Conservation (phyloP, 306 rosid species). For the Bauhinia variegata region DNA sequence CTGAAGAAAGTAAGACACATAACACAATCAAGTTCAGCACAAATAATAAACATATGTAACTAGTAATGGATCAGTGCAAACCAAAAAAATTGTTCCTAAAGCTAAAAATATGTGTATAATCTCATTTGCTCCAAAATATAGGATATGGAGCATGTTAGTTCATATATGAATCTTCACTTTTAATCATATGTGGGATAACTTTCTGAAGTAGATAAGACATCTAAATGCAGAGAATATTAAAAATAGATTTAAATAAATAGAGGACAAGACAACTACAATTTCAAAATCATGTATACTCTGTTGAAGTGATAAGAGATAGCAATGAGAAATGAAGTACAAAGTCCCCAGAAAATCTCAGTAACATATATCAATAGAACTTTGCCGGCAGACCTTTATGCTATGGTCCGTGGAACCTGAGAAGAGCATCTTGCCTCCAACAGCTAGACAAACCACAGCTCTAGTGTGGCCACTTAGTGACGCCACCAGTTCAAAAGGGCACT, state of each 20-base stretch:
- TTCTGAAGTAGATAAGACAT: too few relatives aligned
- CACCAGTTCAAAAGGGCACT: constrained; percentile 34
- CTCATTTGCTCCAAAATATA: too few relatives aligned
- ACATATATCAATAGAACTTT: not conserved
- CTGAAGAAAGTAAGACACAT: constrained; percentile 26
- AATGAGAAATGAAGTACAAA: not conserved
- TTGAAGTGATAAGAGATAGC: too few relatives aligned
- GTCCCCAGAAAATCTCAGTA: not conserved
- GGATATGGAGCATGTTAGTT: too few relatives aligned
- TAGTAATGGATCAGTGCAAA: too few relatives aligned
- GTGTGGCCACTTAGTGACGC: constrained; percentile 45
- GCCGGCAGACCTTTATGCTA: constrained; percentile 36
- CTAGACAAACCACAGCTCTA: constrained; percentile 28
- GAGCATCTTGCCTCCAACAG: constrained; percentile 39
- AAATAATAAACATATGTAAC: not conserved
- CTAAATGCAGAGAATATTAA: too few relatives aligned
- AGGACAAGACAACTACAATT: too few relatives aligned
- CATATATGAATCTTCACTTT: too few relatives aligned
- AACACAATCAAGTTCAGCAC: not conserved
- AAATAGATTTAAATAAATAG: too few relatives aligned
- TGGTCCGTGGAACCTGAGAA: constrained; percentile 54
- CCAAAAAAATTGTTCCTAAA: too few relatives aligned
- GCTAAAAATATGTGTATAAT: too few relatives aligned
- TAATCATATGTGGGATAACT: not conserved
- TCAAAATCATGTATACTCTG: too few relatives aligned